Conservation (phyloP, 1,139 yeast species). For the Sporopachydermia cereana region DNA sequence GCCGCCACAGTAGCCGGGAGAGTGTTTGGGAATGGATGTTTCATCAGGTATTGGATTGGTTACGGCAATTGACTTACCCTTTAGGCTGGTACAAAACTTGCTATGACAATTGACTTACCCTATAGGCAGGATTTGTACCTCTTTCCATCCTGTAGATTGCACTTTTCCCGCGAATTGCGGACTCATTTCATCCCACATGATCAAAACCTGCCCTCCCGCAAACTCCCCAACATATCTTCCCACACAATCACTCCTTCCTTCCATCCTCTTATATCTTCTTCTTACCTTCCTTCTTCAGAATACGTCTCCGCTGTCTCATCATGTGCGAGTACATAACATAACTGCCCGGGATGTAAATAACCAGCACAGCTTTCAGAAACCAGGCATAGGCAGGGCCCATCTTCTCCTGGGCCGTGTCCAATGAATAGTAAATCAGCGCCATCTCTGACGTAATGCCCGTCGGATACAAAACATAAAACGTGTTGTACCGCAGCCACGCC, state of each 20-base stretch:
- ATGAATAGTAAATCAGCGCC: constrained; percentile 52
- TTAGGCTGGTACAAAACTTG: too few relatives aligned
- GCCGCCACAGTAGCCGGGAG: neutral
- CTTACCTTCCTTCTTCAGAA: constrained; percentile 28
- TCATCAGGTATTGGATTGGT: neutral
- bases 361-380: constrained; percentile 43
- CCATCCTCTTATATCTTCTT: constrained; percentile 16
- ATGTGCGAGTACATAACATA: constrained; percentile 78
- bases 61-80: too few relatives aligned
- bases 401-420: constrained; percentile 44
- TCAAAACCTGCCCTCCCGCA: too few relatives aligned
- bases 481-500: constrained; percentile 68
- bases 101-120: too few relatives aligned
- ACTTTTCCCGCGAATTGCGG: too few relatives aligned
- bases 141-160: too few relatives aligned
- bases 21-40: too few relatives aligned
- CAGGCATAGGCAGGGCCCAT: constrained; percentile 44
- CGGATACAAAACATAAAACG: constrained; percentile 78
- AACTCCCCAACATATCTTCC: neutral
- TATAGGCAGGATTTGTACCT: too few relatives aligned
- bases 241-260: neutral
- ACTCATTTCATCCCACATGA: too few relatives aligned
- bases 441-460: constrained; percentile 84
- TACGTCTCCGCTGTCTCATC: constrained; percentile 76
- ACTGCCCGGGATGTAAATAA: constrained; percentile 75